Evolutionary conservation across 441 rosid species (phyloP), one percentile per base, ranked within the genome.

Genomic region (Biscutella laevigata): DNA sequence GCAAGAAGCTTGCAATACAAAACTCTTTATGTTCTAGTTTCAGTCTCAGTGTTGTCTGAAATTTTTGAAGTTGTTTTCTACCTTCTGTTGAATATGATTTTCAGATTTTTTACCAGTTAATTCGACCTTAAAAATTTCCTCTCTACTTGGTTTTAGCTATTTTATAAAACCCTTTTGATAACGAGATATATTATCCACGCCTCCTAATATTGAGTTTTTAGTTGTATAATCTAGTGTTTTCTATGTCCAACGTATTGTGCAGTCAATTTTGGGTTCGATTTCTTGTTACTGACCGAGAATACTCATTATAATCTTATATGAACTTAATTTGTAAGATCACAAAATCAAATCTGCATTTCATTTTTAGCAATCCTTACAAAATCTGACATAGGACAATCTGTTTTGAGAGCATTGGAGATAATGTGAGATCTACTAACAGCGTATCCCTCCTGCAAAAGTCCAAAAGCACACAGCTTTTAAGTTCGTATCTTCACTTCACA

Each of bases 351-450:
- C 8, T 54, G 6, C 17, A 46, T 2, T 24, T 59, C 37, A 7
- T 71, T 56, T 66, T 69, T 77, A 13, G 94, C 83, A 26, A 85
- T 80, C 67, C 55, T 66, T 47, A 83, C 69, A 75, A 84, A 83
- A 1, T 26, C 59, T 29, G 78, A 52, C 94, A 85, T 82, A 7
- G 94, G 74, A 50, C 89, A 85, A 61, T 91, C 61, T 2, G 98
- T 85, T 73, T 91, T 91, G 65, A 85, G 72, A 8, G 83, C 96
- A 56, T 74, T 87, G 25, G 79, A 33, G 6, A 66, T 75, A 36
- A 87, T 80, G 72, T 85, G 98, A 15, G 95, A 85, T 68, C 94
- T 77, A 58, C 82, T 74, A 22, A 58, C 86, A 17, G 74, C 86
- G 64, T 77, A 85, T 38, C 98, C 98, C 53, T 78, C 88, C 96